phyloP scores from a whole-genome alignment of 176 grass and related monocot species.

The Bothriochloa decipiens region DNA sequence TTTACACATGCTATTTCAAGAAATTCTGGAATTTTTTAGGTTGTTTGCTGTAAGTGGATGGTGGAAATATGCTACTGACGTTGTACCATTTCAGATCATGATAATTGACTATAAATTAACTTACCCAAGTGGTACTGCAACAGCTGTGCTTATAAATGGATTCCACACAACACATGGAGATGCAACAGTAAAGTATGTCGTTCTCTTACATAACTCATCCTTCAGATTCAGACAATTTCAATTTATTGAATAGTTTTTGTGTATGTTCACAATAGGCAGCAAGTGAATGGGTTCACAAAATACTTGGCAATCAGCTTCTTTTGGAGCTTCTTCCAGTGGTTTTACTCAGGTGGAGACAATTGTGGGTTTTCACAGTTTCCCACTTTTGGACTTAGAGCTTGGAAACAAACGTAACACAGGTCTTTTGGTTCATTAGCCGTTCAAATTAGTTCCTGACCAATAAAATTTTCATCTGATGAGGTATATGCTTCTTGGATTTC shows the following conservation, averaged over 20 bases:
- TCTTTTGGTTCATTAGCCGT: conserved; percentile 18
- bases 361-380: conserved; percentile 97
- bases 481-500: conserved; percentile 37
- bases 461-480: conserved; percentile 37
- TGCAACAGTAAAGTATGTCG: conserved; percentile 73
- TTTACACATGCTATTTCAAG: neutral
- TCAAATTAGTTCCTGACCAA: neutral
- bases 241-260: conserved; percentile 19
- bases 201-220: conserved; percentile 24
- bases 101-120: conserved; percentile 90
- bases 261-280: conserved; percentile 60
- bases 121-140: conserved; percentile 98
- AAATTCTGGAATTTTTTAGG: conserved; percentile 6
- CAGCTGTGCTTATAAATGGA: conserved; percentile 98
- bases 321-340: conserved; percentile 99
- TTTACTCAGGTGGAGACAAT: conserved; percentile 81
- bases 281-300: conserved; percentile 86
- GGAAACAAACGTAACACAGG: conserved; percentile 79
- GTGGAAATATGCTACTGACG: conserved; percentile 13
- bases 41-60: conserved; percentile 3
- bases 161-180: conserved; percentile 91
- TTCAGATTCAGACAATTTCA: neutral
- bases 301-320: conserved; percentile 89
- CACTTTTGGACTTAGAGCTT: conserved; percentile 87
- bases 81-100: conserved; percentile 79